A percentile compares a stretch with the other conserved stretches of the same genome.
Conservation (phyloP, 108 stramenopile species). For the Craspedostauros australis region DNA sequence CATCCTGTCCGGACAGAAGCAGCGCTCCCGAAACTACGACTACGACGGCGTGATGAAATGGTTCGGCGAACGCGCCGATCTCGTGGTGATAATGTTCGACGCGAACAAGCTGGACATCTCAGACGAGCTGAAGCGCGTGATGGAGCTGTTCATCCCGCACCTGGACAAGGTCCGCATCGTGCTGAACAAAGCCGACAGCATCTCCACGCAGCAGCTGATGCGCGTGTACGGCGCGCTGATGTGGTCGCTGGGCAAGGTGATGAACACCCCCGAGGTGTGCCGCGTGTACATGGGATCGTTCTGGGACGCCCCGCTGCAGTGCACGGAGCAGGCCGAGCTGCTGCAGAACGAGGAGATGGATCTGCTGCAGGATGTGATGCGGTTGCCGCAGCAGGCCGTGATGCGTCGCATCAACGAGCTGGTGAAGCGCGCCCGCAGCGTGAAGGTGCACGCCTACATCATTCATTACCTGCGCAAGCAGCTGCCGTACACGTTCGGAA, state of each 20-base stretch:
- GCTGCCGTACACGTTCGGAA: constrained; percentile 94
- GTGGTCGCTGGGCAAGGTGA: constrained; percentile 94
- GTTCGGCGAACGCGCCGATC: constrained; percentile 97
- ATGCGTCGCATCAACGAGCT: constrained; percentile 98
- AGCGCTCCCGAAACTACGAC: constrained; percentile 90
- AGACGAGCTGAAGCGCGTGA: constrained; percentile 88
- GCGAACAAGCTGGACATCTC: constrained; percentile 97
- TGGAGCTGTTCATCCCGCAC: constrained; percentile 83
- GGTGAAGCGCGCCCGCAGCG: constrained; percentile 94
- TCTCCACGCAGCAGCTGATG: constrained; percentile 84
- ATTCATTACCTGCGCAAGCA: constrained; percentile 96
- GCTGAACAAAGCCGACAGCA: constrained; percentile 93
- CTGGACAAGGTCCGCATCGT: constrained; percentile 92
- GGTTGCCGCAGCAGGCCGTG: constrained; percentile 93
- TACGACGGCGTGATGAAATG: constrained; percentile 93
- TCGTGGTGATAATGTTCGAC: constrained; percentile 97
- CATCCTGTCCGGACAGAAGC: constrained; percentile 97
- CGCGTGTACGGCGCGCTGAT: constrained; percentile 96
- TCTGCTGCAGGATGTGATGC: constrained; percentile 90
- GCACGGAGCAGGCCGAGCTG: constrained; percentile 77
- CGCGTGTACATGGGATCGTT: constrained; percentile 98
- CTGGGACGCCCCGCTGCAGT: constrained; percentile 86
- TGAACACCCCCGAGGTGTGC: constrained; percentile 97
- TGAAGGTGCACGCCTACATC: constrained; percentile 98
- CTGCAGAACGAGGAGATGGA: constrained; percentile 86